Evolutionary conservation across 371 early-diverging fungal species (phyloP), one percentile per base, ranked within the genome.

Genomic region (Scutellospora calospora): DNA sequence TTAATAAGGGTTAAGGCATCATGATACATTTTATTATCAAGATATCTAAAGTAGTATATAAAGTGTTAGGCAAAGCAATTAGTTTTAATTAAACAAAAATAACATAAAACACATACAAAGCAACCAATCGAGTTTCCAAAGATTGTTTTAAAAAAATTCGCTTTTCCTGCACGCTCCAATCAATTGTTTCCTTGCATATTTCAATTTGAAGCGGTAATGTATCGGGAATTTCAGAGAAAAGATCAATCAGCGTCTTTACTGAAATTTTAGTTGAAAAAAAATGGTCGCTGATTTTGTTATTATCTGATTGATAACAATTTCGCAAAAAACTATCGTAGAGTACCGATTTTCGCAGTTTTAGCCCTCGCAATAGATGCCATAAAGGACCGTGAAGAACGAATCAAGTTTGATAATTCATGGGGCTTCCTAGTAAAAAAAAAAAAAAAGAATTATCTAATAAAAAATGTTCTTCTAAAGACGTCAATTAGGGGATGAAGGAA

Each of bases 291-390:
- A 38, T 68, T 14, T 31, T 63, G 49, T 49, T 49, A 4, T 49
- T 49, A 49, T 14, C 12, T 49, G 49, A 4, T 49, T 49, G 49
- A 49, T 49, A 49, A 49, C 14, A 49, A 18, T 3, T 33, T 63
- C 63, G 3, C 27, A 31, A 29, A 29, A 18, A 60, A 63, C 38
- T 38, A 38, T 38, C 38, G 55, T 45, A 35, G 86, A 86, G 77
- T 90, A 94, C 97, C 93, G 78, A 98, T 90, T 89, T 97, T 98
- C 29, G 99, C 95, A 3, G 97, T 95, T 89, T 98, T 98, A 60
- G 99, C 99, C 85, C 97, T 97, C 33, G 98, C 93, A 73, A 97
- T 94, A 25, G 93, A 86, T 33, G 91, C 87, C 84, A 98, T 93
- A 84, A 95, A 90, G 4, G 89, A 84, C 75, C 92, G 93, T 27